phyloP scores from a whole-genome alignment of 805 yeast species.

The Babjeviella inositovora region DNA sequence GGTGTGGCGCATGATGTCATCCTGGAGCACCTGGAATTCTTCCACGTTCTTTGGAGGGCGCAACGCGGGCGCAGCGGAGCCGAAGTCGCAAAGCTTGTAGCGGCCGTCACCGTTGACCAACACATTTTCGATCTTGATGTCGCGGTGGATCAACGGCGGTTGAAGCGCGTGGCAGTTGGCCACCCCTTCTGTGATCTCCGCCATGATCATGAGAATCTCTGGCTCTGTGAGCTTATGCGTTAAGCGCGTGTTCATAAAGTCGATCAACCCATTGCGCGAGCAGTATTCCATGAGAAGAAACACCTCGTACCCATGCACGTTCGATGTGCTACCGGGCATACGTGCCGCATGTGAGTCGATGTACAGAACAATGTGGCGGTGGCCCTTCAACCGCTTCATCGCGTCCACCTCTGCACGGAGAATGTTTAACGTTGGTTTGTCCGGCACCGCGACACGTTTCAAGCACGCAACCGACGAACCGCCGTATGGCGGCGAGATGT shows the following conservation, averaged over 20 bases:
- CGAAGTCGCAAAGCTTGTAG: conserved; percentile 70
- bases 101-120: conserved; percentile 39
- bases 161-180: conserved; percentile 61
- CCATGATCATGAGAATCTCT: conserved; percentile 55
- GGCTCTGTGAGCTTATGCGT: conserved; percentile 49
- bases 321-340: conserved; percentile 13
- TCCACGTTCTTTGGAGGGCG: conserved; percentile 47
- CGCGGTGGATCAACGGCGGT: conserved; percentile 66
- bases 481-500: conserved; percentile 40
- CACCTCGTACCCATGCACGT: conserved; percentile 53
- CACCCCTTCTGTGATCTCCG: conserved; percentile 56
- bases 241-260: conserved; percentile 62
- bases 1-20: conserved; percentile 63
- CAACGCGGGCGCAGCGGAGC: conserved; percentile 54
- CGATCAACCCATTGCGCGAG: conserved; percentile 58
- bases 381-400: conserved; percentile 77
- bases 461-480: conserved; percentile 56
- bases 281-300: conserved; percentile 72
- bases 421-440: conserved; percentile 65
- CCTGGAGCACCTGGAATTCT: conserved; percentile 41
- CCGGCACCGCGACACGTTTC: conserved; percentile 92
- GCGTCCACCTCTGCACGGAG: conserved; percentile 94
- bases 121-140: conserved; percentile 73
- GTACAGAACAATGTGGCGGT: conserved; percentile 71
- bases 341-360: conserved; percentile 92